These are phyloP conservation scores for Clarireedia monteithiana DNA, from an alignment of 2,329 filamentous ascomycete species.

Conservation along the genomic window DNA sequence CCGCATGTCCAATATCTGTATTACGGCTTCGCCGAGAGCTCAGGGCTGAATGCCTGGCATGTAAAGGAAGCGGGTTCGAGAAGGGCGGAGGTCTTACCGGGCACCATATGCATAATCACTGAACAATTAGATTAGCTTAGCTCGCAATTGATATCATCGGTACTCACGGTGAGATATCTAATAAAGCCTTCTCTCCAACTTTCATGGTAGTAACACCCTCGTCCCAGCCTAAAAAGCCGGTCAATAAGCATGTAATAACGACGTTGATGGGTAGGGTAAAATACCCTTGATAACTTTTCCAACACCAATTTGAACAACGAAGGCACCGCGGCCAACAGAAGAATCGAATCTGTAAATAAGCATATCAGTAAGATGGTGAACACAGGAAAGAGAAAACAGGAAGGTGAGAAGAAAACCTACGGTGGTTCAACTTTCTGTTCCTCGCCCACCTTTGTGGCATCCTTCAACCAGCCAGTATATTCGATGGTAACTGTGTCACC, in stretches of 20 bases:
- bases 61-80: not conserved
- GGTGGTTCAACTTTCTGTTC: constrained; percentile 30
- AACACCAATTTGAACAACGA: constrained; percentile 70
- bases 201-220: constrained; percentile 82
- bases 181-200: constrained; percentile 79
- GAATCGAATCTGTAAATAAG: constrained; percentile 68
- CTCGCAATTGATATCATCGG: not conserved
- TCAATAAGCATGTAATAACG: constrained; percentile 11
- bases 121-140: constrained; percentile 17
- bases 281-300: constrained; percentile 82
- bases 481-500: constrained; percentile 78
- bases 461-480: constrained; percentile 84
- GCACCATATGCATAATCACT: constrained; percentile 60
- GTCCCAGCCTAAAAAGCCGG: constrained; percentile 58
- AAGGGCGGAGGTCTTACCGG: constrained; percentile 37
- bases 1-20: constrained; percentile 3
- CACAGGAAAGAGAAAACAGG: not conserved
- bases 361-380: not conserved
- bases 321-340: constrained; percentile 68
- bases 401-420: constrained; percentile 1
- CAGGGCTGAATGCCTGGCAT: not conserved
- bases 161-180: constrained; percentile 70
- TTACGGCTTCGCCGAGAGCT: not conserved
- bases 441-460: constrained; percentile 63
- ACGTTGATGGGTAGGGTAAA: constrained; percentile 15